phyloP scores from a whole-genome alignment of 768 basidiomycete species.

The Naganishia friedmannii region DNA sequence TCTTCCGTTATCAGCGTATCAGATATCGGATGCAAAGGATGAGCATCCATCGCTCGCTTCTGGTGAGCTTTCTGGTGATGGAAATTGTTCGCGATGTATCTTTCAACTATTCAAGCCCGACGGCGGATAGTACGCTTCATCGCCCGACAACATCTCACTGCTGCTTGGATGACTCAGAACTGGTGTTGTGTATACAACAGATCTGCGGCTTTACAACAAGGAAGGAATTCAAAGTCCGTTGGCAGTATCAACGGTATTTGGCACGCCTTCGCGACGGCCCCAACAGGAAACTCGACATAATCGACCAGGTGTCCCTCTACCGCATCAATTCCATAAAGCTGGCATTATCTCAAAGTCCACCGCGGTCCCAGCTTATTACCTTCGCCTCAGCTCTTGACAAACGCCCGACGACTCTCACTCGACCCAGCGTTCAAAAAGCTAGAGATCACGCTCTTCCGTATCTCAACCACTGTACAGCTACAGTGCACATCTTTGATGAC shows the following conservation, averaged over 20 bases:
- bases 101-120: background rate
- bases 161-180: too few species aligned
- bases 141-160: too few species aligned
- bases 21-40: conserved; percentile 16
- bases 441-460: background rate
- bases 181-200: background rate
- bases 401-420: background rate
- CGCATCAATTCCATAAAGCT: too few species aligned
- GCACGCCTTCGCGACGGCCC: background rate
- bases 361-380: too few species aligned
- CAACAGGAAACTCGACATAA: background rate
- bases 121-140: too few species aligned
- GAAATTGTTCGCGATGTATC: background rate
- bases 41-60: background rate
- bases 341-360: too few species aligned
- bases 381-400: background rate
- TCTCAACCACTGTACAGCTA: background rate
- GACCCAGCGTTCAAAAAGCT: background rate
- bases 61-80: background rate
- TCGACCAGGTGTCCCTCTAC: too few species aligned
- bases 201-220: background rate
- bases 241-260: background rate
- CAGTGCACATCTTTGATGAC: background rate
- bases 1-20: conserved; percentile 11
- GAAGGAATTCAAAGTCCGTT: background rate